Evolutionary conservation across 78 protist species (phyloP), one percentile per base, ranked within the genome.

Genomic region (Anaeramoeba flamelloides): DNA sequence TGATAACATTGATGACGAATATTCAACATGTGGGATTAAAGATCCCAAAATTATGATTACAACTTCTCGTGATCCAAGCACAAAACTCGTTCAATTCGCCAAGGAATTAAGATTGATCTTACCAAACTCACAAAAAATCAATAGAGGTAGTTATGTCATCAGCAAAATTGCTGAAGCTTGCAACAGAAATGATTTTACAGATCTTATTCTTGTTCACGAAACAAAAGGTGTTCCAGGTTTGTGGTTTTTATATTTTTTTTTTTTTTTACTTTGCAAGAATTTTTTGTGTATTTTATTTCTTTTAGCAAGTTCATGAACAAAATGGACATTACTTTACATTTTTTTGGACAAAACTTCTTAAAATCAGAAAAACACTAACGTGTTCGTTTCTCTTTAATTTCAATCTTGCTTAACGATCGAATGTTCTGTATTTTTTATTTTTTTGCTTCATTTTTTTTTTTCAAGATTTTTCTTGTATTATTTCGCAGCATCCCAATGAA

Each of bases 11-110:
- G 99, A 98, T 76, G 97, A 95, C 85, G 99, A 98, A 86, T 98
- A 98, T 77, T 89, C 90, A 0, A n/a, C 38, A 26, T 97, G 97
- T 0, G 99, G 99, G 8, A 78, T 89, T 31, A 2, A 4, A 17
- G 98, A 98, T 12, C 99, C 99, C 2, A 85, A 86, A 41, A 81
- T 98, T 1, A 79, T 98, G 38, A 12, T 95, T 39, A 95, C 99
- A 1, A 95, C 99, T 2, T 85, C 97, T 0, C 90, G 93, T 36
- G 94, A 93, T 76, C 99, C 99, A 17, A 75, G 88, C 76, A 38
- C 84, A 1, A 77, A 89, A 33, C 87, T 98, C 22, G 26, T 38
- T 39, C 94, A 91, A 82, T 98, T 98, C 36, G 87, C 90, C n/a
- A 98, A 97, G 89, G 98, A 96, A 86, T 0, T 96, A 34, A 1